phyloP scores from a whole-genome alignment of 305 asterid species.

The Solanum hybrid region DNA sequence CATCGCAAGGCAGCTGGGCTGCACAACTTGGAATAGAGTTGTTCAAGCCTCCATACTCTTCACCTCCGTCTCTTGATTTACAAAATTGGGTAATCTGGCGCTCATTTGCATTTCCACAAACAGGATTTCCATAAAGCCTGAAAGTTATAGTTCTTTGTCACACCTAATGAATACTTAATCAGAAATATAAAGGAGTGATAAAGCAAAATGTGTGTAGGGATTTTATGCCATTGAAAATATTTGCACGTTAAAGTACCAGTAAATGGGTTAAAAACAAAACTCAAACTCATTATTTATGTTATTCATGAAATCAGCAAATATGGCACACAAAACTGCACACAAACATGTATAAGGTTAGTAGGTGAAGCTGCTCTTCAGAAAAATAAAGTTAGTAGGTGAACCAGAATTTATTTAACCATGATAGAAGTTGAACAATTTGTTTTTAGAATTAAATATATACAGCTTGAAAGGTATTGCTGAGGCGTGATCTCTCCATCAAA shows the following conservation, averaged over 20 bases:
- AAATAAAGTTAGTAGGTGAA: not conserved
- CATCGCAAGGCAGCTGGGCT: constrained; percentile 38
- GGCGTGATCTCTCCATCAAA: not conserved
- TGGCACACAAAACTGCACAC: not conserved
- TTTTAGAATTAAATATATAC: not conserved
- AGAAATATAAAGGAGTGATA: not conserved
- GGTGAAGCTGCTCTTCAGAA: not conserved
- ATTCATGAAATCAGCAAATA: not conserved
- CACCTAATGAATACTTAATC: not conserved
- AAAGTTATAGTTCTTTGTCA: not conserved
- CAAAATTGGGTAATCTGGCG: constrained; percentile 29
- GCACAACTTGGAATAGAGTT: constrained; percentile 23
- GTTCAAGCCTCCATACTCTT: constrained; percentile 17
- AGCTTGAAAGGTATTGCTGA: not conserved
- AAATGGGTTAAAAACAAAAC: not conserved
- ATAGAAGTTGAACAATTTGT: not conserved
- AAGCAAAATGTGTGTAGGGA: not conserved
- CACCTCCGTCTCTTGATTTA: constrained; percentile 36
- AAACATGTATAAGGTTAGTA: not conserved
- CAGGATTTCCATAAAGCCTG: constrained; percentile 85
- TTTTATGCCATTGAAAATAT: not conserved
- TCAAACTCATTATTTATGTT: not conserved
- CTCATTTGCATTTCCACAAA: constrained; percentile 34
- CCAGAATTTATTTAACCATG: not conserved
- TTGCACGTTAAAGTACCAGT: not conserved